Conservation (phyloP, 257 asterid genomes). For the Capsicum pubescens region DNA sequence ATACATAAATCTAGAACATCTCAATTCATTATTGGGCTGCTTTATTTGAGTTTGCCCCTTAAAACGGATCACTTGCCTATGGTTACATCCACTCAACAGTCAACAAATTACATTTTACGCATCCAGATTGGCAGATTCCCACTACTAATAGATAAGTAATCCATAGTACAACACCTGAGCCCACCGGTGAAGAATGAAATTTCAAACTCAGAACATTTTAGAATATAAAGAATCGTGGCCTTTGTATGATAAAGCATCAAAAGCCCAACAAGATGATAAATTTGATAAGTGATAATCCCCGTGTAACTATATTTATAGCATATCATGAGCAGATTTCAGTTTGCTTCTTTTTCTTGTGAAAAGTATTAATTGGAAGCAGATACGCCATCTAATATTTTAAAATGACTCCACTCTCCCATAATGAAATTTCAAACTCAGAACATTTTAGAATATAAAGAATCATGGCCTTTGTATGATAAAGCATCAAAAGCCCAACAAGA, state of each 20-base stretch:
- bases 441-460: constrained; percentile 18
- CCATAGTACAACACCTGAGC: not conserved
- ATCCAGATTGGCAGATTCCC: not conserved
- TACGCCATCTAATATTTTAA: constrained; percentile 3
- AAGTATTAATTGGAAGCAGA: not conserved
- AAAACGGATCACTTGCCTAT: not conserved
- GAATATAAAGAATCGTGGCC: not conserved
- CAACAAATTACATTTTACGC: not conserved
- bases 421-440: not conserved
- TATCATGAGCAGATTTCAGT: not conserved
- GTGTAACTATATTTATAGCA: not conserved
- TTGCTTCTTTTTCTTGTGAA: constrained; percentile 9
- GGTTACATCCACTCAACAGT: not conserved
- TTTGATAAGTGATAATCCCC: not conserved
- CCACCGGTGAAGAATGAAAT: not conserved
- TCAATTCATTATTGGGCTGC: not conserved
- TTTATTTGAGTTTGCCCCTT: not conserved
- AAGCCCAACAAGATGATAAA: not conserved
- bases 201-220: constrained; percentile 4
- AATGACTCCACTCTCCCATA: not conserved
- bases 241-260: constrained; percentile 1
- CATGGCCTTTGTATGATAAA: not conserved
- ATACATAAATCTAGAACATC: not conserved
- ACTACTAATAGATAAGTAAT: not conserved
- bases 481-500: not conserved